phyloP scores from a whole-genome alignment of 2,329 filamentous ascomycete genomes.

The Colletotrichum australisinense region DNA sequence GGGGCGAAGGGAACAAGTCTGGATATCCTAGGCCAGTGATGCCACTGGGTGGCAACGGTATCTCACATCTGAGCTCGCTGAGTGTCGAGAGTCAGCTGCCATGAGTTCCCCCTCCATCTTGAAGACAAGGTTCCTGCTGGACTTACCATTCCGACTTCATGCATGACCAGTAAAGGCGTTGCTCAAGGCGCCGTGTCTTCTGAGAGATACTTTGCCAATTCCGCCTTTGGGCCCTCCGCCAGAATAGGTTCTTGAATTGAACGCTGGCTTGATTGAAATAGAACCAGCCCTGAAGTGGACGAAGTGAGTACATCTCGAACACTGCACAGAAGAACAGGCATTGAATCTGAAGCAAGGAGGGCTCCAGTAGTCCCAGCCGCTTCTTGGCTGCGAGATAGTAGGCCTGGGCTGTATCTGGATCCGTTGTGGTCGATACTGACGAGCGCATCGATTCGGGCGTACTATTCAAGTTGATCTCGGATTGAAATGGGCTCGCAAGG shows the following conservation, averaged over 20 bases:
- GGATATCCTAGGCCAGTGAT: conserved; percentile 41
- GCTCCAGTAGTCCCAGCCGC: conserved; percentile 43
- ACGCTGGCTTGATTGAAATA: conserved; percentile 46
- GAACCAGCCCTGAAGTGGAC: conserved; percentile 44
- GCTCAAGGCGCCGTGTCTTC: conserved; percentile 38
- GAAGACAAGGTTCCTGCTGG: no score
- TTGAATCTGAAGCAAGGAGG: conserved; percentile 43
- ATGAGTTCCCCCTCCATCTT: neutral
- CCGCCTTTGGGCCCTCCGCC: conserved; percentile 10
- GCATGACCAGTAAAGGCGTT: conserved; percentile 47
- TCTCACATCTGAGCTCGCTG: conserved; percentile 35
- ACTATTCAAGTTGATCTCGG: conserved; percentile 1
- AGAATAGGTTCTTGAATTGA: conserved; percentile 38
- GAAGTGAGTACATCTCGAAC: conserved; percentile 47
- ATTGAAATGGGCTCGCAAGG: conserved; percentile 41
- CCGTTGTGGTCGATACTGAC: neutral
- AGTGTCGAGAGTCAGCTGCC: neutral
- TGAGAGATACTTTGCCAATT: neutral
- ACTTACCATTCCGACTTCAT: conserved; percentile 46
- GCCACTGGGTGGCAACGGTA: conserved; percentile 32
- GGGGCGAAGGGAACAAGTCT: conserved; percentile 43
- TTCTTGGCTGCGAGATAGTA: conserved; percentile 47
- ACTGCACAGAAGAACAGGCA: conserved; percentile 46
- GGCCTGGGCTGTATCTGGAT: conserved; percentile 24
- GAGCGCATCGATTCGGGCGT: conserved; percentile 20